Conservation (phyloP, 192 early-diverging fungal species). For the Coemansia sp. region DNA sequence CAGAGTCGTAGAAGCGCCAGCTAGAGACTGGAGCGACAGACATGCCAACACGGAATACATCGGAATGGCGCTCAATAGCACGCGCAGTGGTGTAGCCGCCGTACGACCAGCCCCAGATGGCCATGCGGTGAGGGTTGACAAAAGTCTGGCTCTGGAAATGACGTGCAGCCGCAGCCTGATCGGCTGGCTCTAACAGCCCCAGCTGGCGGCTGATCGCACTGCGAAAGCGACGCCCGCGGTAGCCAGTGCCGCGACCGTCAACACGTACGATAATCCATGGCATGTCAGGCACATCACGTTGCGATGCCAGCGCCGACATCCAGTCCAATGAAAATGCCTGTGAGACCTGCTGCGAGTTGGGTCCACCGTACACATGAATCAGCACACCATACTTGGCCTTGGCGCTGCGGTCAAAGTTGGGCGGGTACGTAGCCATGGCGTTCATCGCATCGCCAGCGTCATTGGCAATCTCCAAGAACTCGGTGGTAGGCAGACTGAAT, state of each 20-base stretch:
- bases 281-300: conserved; percentile 55
- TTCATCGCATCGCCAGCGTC: conserved; percentile 64
- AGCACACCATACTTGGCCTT: conserved; percentile 80
- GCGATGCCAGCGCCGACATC: conserved; percentile 65
- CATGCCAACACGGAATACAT: conserved; percentile 81
- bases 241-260: conserved; percentile 89
- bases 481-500: conserved; percentile 62
- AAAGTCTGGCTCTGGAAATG: conserved; percentile 64
- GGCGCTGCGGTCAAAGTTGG: conserved; percentile 67
- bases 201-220: conserved; percentile 71
- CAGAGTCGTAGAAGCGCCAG: conserved; percentile 84
- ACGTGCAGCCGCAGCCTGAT: conserved; percentile 83
- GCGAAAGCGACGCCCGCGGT: conserved; percentile 79
- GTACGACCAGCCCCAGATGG: conserved; percentile 98
- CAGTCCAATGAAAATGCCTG: conserved; percentile 68
- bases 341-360: conserved; percentile 79
- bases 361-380: conserved; percentile 88
- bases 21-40: conserved; percentile 95
- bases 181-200: conserved; percentile 80
- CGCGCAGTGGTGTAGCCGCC: conserved; percentile 88
- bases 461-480: conserved; percentile 51
- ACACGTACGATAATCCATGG: conserved; percentile 71
- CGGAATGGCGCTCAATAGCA: conserved; percentile 78
- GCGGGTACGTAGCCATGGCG: conserved; percentile 76
- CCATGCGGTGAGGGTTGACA: conserved; percentile 76